phyloP scores from a whole-genome alignment of 371 early-diverging fungal genomes.

The Syncephalastrum monosporum region DNA sequence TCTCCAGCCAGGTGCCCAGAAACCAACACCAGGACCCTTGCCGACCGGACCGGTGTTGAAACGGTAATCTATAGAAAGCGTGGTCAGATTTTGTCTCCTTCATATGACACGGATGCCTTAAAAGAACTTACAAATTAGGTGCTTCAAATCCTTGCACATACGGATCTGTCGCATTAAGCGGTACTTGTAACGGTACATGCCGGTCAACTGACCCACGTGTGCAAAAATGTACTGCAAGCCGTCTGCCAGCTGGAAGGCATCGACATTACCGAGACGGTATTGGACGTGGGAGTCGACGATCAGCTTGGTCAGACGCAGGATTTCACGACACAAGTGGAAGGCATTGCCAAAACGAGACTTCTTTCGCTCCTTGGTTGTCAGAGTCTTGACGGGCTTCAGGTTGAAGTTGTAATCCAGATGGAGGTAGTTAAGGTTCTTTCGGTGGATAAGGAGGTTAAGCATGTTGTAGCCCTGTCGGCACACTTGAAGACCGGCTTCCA shows the following conservation, averaged over 20 bases:
- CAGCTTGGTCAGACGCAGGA: conserved; percentile 95
- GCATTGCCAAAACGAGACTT: conserved; percentile 99
- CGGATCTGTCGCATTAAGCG: conserved; percentile 97
- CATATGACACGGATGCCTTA: not conserved
- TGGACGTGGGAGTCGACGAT: conserved; percentile 97
- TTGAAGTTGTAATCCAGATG: conserved; percentile 99
- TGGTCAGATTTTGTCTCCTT: not conserved
- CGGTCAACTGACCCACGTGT: conserved; percentile 99
- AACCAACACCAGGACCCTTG: conserved; percentile 96
- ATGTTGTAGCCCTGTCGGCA: conserved; percentile 98
- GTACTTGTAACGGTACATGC: conserved; percentile 99
- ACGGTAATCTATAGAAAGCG: conserved; percentile 63
- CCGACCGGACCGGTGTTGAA: conserved; percentile 97
- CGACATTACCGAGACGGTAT: conserved; percentile 95
- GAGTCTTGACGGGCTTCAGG: conserved; percentile 95
- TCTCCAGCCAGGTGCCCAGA: conserved; percentile 99
- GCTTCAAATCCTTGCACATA: conserved; percentile 95
- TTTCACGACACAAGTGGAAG: conserved; percentile 95
- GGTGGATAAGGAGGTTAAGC: conserved; percentile 96
- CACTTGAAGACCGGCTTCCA: conserved; percentile 97
- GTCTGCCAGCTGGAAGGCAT: conserved; percentile 96
- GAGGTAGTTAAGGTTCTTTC: conserved; percentile 96
- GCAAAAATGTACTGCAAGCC: conserved; percentile 98
- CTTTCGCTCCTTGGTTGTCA: conserved; percentile 99
- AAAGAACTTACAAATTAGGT: conserved; percentile 67